Evolutionary conservation across 441 rosid genomes (phyloP).

Genomic region (Croton laevigatus): DNA sequence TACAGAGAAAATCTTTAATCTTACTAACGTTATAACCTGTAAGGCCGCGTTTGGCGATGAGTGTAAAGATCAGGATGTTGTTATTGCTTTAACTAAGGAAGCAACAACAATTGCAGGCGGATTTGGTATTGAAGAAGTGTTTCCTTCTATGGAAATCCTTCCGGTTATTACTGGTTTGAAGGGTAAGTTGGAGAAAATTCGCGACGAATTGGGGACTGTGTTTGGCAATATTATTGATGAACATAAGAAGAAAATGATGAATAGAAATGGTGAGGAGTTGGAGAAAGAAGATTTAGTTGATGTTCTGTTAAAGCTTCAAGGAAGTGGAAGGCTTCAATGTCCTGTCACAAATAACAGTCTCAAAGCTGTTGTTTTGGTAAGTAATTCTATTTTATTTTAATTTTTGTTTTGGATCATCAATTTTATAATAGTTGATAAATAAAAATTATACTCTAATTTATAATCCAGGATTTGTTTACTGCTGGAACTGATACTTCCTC

Average conservation of each 20-base stretch:
- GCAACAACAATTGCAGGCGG: conserved; percentile 18
- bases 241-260: conserved; percentile 16
- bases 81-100: conserved; percentile 7
- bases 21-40: conserved; percentile 15
- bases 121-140: conserved; percentile 24
- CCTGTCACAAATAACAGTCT: conserved; percentile 13
- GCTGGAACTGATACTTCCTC: conserved; percentile 62
- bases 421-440: neutral
- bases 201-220: conserved; percentile 12
- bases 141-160: conserved; percentile 24
- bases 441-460: neutral
- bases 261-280: neutral
- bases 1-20: conserved; percentile 7
- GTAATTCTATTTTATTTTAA: neutral
- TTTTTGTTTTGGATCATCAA: neutral
- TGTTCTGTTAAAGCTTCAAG: conserved; percentile 23
- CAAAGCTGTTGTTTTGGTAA: conserved; percentile 25
- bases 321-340: conserved; percentile 17
- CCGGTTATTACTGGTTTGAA: conserved; percentile 22
- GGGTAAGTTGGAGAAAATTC: conserved; percentile 1
- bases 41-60: conserved; percentile 25
- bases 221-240: conserved; percentile 19
- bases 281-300: conserved; percentile 26
- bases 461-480: conserved; percentile 45
- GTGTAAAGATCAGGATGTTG: conserved; percentile 20